A percentile compares a stretch with the other conserved stretches of the same genome.
phyloP scores from a whole-genome alignment of 2,329 filamentous ascomycete species.

The Raffaelea arxii region DNA sequence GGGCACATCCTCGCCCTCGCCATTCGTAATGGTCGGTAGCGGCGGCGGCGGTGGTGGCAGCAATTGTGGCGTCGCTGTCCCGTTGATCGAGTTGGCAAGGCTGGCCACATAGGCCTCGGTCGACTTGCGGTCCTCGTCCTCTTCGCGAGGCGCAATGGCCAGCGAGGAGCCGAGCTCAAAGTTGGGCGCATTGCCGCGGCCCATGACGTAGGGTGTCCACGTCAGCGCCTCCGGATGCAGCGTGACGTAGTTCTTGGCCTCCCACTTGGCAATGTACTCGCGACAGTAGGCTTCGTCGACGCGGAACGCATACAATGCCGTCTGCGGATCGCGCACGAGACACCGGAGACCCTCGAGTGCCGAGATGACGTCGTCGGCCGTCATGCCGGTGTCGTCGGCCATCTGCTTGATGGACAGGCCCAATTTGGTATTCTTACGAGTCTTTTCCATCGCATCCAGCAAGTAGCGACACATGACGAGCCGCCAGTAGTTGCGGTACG shows the following conservation, averaged over 20 bases:
- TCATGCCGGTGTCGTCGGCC: constrained; percentile 88
- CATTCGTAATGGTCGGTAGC: background rate
- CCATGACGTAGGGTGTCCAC: constrained; percentile 98
- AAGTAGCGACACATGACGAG: constrained; percentile 80
- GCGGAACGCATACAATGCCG: constrained; percentile 79
- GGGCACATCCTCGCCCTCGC: background rate
- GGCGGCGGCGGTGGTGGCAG: background rate
- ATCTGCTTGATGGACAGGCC: constrained; percentile 57
- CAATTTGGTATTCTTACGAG: constrained; percentile 27
- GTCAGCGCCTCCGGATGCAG: constrained; percentile 72
- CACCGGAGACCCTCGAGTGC: constrained; percentile 84
- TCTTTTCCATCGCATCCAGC: constrained; percentile 40
- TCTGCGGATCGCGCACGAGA: constrained; percentile 80
- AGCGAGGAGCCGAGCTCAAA: constrained; percentile 75
- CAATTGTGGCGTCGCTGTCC: constrained; percentile 17
- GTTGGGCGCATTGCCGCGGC: constrained; percentile 68
- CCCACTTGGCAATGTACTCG: constrained; percentile 82
- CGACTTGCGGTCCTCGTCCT: constrained; percentile 26
- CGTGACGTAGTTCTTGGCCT: constrained; percentile 77
- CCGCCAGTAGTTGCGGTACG: constrained; percentile 96
- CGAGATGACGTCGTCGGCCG: constrained; percentile 89
- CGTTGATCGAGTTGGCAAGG: constrained; percentile 17
- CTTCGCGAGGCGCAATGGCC: constrained; percentile 76
- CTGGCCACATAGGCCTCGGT: constrained; percentile 20
- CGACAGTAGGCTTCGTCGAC: constrained; percentile 79